These are phyloP conservation scores for Tolypocladium capitatum DNA, from an alignment of 2,329 filamentous ascomycete species.

Conservation along the genomic window DNA sequence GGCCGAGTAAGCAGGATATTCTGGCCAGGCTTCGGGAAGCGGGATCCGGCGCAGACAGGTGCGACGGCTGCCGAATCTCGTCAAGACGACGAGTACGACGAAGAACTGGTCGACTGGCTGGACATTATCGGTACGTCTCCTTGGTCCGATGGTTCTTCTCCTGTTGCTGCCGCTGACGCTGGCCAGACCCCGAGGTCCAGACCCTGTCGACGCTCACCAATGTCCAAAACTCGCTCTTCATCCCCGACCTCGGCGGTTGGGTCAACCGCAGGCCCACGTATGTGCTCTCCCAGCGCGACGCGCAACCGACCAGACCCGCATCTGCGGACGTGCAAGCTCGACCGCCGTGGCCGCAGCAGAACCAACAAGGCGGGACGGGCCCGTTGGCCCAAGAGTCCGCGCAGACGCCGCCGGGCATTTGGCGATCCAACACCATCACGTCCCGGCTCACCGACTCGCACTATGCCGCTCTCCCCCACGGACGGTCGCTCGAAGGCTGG, in stretches of 20 bases:
- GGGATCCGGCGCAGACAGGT: background rate
- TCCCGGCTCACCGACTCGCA: conserved; percentile 56
- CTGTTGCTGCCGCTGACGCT: background rate
- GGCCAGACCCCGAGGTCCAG: conserved; percentile 67
- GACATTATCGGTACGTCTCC: conserved; percentile 23
- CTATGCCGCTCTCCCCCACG: conserved; percentile 69
- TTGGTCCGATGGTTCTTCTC: conserved; percentile 2
- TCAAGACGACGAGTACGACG: conserved; percentile 21
- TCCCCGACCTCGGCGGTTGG: conserved; percentile 64
- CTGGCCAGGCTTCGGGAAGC: conserved; percentile 1
- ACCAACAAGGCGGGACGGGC: background rate
- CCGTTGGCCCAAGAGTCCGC: conserved; percentile 4
- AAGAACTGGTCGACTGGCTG: conserved; percentile 25
- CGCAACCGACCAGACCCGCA: conserved; percentile 5
- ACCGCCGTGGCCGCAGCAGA: conserved; percentile 1
- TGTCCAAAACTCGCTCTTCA: conserved; percentile 78
- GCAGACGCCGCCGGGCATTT: conserved; percentile 10
- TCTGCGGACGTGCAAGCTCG: conserved; percentile 7
- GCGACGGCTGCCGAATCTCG: conserved; percentile 5
- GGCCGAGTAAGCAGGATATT: conserved; percentile 1
- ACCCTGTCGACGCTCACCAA: conserved; percentile 77
- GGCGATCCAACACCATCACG: conserved; percentile 45
- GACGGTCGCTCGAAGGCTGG: conserved; percentile 61
- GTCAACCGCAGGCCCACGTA: conserved; percentile 72
- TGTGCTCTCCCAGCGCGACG: conserved; percentile 42